Conservation (phyloP, 306 rosid species). For the Trifolium pratense region DNA sequence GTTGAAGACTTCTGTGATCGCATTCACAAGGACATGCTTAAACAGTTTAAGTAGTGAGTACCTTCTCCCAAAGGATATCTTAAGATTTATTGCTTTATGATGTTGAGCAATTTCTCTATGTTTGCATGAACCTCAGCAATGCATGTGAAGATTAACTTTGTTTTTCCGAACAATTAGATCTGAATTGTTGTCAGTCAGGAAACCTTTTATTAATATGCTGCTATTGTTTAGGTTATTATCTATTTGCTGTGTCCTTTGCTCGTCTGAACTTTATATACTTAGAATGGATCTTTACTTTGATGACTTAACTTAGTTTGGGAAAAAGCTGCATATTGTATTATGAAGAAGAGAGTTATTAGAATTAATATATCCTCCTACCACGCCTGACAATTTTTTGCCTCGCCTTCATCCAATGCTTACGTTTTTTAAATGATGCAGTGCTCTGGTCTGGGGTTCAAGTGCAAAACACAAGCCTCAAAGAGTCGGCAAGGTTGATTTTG, state of each 20-base stretch:
- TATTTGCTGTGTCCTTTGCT: not conserved
- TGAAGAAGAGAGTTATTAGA: not conserved
- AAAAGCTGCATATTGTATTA: not conserved
- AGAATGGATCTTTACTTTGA: not conserved
- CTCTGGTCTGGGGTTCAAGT: conserved; percentile 97
- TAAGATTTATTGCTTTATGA: conserved; percentile 31
- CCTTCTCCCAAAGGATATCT: conserved; percentile 17
- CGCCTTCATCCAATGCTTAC: conserved; percentile 28
- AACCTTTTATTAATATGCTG: not conserved
- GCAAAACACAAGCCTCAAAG: conserved; percentile 97
- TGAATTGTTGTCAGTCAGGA: not conserved
- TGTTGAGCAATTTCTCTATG: not conserved
- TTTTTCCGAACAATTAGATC: not conserved
- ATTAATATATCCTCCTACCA: not conserved
- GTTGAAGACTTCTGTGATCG: conserved; percentile 92
- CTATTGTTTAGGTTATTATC: not conserved
- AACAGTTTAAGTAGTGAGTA: conserved; percentile 92
- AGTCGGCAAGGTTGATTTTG: conserved; percentile 81
- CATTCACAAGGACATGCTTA: conserved; percentile 92
- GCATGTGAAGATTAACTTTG: not conserved
- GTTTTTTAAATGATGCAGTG: conserved; percentile 59
- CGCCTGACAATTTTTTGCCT: not conserved
- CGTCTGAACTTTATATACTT: not conserved
- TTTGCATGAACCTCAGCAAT: not conserved
- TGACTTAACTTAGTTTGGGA: not conserved